Evolutionary conservation across 2,329 filamentous ascomycete genomes (phyloP).

Genomic region (Colletotrichum coccodes): DNA sequence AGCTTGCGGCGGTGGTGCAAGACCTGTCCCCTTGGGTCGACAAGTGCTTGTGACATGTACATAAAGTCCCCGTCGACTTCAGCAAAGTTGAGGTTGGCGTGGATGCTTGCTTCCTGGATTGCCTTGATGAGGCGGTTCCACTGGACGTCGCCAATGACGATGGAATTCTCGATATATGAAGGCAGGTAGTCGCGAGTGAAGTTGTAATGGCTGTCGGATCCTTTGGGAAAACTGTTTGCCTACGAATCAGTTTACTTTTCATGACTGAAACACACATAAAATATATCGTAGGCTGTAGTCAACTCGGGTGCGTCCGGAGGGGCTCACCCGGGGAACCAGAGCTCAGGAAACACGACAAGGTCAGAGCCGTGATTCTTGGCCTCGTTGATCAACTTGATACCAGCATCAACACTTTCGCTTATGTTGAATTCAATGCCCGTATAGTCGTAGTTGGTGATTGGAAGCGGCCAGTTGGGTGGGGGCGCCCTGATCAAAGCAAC

Average conservation of each 20-base stretch:
- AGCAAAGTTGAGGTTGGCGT: constrained; percentile 41
- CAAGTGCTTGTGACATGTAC: constrained; percentile 58
- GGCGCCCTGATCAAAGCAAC: constrained; percentile 8
- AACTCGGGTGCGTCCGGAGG: neutral
- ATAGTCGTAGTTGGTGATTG: constrained; percentile 7
- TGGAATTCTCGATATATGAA: constrained; percentile 5
- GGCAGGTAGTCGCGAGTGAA: constrained; percentile 1
- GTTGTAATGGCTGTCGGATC: constrained; percentile 3
- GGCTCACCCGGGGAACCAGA: constrained; percentile 12
- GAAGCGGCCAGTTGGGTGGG: constrained; percentile 19
- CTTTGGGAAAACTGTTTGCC: constrained; percentile 3
- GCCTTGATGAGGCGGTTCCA: constrained; percentile 5
- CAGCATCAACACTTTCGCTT: neutral
- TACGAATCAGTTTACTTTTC: neutral
- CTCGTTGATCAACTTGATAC: constrained; percentile 3
- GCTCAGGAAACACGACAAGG: constrained; percentile 10
- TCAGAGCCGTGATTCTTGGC: neutral
- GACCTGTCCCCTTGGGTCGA: constrained; percentile 51
- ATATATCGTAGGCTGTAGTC: too few relatives aligned
- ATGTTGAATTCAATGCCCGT: constrained; percentile 8
- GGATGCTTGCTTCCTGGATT: neutral
- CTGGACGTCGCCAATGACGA: neutral
- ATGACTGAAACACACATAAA: too few relatives aligned
- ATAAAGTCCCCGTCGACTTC: constrained; percentile 49
- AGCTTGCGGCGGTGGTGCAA: constrained; percentile 56